Percentiles rank a stretch among this genome's conserved stretches.
Conservation (phyloP, 2,329 filamentous ascomycete genomes). For the Trichoderma koningii region DNA sequence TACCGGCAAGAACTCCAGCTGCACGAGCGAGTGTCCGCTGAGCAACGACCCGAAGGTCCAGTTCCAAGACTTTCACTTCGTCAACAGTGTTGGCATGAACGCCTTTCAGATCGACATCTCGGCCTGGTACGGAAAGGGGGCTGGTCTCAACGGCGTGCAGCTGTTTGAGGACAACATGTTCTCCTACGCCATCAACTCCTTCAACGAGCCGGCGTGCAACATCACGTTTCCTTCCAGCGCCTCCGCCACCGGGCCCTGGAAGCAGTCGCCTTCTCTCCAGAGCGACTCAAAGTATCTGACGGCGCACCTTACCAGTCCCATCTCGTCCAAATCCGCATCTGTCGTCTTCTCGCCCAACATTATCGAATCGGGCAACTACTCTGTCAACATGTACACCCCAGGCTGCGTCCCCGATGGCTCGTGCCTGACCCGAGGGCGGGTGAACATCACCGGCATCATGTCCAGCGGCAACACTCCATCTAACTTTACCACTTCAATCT, state of each 20-base stretch:
- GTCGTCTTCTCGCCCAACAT: conserved; percentile 85
- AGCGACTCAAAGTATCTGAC: conserved; percentile 79
- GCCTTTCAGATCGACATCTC: conserved; percentile 82
- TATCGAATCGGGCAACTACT: conserved; percentile 86
- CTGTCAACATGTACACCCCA: conserved; percentile 87
- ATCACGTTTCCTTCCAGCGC: conserved; percentile 64
- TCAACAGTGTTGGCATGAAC: conserved; percentile 86
- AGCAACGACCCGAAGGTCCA: conserved; percentile 64
- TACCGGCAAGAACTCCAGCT: conserved; percentile 67
- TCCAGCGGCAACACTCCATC: conserved; percentile 50
- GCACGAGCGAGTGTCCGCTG: conserved; percentile 83
- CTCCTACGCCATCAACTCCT: conserved; percentile 79
- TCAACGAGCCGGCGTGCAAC: conserved; percentile 84
- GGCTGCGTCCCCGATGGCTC: conserved; percentile 80
- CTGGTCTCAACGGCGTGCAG: conserved; percentile 81
- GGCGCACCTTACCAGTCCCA: conserved; percentile 59
- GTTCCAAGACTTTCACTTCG: conserved; percentile 90
- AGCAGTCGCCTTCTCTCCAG: conserved; percentile 62
- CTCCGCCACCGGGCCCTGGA: conserved; percentile 74
- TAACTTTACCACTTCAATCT: conserved; percentile 65
- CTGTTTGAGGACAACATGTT: conserved; percentile 84
- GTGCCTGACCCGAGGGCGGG: conserved; percentile 74
- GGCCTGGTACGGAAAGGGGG: conserved; percentile 83
- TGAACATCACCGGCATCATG: conserved; percentile 78
- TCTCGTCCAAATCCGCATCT: conserved; percentile 61